A percentile compares a stretch with the other conserved stretches of the same genome.
phyloP scores from a whole-genome alignment of 768 basidiomycete genomes.

The Kwoniella europaea region DNA sequence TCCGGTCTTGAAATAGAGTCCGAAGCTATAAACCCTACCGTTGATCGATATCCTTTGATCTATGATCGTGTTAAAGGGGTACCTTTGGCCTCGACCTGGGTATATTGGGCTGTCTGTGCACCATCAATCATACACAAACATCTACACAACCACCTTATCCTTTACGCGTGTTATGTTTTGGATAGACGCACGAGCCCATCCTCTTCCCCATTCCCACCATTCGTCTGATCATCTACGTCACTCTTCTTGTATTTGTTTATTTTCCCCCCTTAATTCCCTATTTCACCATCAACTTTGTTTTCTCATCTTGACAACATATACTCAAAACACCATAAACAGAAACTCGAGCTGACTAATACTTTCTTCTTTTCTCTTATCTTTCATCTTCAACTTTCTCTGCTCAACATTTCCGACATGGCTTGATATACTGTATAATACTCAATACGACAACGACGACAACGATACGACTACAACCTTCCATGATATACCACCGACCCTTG shows the following conservation, averaged over 20 bases:
- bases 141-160: background rate
- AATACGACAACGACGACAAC: background rate
- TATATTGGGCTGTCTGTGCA: background rate
- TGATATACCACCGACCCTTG: background rate
- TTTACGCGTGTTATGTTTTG: background rate
- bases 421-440: background rate
- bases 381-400: conserved; percentile 4
- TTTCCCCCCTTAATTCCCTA: background rate
- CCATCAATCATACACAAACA: conserved; percentile 1
- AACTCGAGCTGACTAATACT: conserved; percentile 6
- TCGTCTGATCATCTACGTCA: background rate
- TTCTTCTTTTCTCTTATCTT: background rate
- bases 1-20: background rate
- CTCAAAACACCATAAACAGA: background rate
- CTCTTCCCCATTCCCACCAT: background rate
- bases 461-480: background rate
- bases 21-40: background rate
- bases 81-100: conserved; percentile 1
- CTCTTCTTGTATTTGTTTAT: background rate
- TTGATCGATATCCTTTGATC: conserved; percentile 1
- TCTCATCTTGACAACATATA: background rate
- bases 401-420: conserved; percentile 31
- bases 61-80: background rate
- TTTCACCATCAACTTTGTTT: conserved; percentile 4
- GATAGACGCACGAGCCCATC: background rate